Base-by-base conservation (phyloP, 805 yeast genomes). In the Ogataea pini region DNA sequence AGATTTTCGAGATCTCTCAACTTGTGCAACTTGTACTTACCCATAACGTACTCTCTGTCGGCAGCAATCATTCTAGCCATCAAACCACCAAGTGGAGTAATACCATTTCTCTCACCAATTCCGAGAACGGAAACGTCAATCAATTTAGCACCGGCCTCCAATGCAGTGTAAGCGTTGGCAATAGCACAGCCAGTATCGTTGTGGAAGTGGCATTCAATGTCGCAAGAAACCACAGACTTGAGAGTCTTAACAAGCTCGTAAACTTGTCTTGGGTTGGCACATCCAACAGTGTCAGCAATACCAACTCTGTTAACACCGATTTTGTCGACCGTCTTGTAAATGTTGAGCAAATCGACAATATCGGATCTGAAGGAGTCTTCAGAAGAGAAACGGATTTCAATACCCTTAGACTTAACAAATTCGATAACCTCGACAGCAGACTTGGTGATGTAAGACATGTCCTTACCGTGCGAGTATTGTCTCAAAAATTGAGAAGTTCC, bases 61-160 rank as follows among this genome's bases (percentile, higher is more conserved):
- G 98, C 97, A 52, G 96, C 96, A 66, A 94, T 89, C 99, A 92
- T 92, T 73, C 99, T 83, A 38, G 98, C 97, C 98, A 92, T 92
- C 65, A 92, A 80, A 45, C 97, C 99, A 63, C 99, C 98, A 57
- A 92, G 79, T 50, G 98, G 96, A 34, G 97, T 90, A 69, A 92
- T 92, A 69, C 99, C 99, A 72, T 92, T 92, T 75, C 99, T 85
- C 80, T 92, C 99, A 72, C 99, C 99, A 59, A 92, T 94, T 62
- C 99, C 99, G 61, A 92, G 80, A 14, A 92, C 98, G 12, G 96
- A 86, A 38, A 89, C 96, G 72, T 92, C 99, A 57, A 92, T 88
- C 62, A 91, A 80, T 65, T 82, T 83, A 58, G 99, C 99, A 64
- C 99, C 99, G 47, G 90, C 99, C 73, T 92, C 99, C 62, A 92